Evolutionary conservation across 345 rosid genomes (phyloP).

Genomic region (Corchorus capsularis): DNA sequence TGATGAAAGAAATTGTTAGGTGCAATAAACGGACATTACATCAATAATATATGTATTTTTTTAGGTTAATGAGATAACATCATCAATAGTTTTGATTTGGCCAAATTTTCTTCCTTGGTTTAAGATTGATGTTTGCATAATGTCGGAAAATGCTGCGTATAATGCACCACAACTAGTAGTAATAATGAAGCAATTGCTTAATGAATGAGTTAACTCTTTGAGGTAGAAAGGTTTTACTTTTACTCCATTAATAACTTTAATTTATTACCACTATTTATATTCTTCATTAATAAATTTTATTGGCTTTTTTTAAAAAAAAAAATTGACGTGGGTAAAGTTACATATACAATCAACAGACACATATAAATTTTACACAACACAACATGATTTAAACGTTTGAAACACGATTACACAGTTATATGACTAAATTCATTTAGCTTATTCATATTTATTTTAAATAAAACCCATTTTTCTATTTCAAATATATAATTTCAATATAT

Average conservation of each 20-base stretch:
- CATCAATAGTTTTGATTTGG: neutral
- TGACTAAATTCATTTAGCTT: too few relatives aligned
- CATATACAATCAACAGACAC: too few relatives aligned
- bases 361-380: too few relatives aligned
- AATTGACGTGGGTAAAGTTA: too few relatives aligned
- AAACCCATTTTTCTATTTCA: too few relatives aligned
- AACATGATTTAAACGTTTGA: too few relatives aligned
- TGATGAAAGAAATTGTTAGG: slow-evolving; percentile 16
- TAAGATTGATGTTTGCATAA: neutral
- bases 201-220: neutral
- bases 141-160: neutral
- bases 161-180: slow-evolving; percentile 11
- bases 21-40: slow-evolving; percentile 15
- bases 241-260: neutral
- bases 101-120: neutral
- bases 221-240: neutral
- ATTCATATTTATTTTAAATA: too few relatives aligned
- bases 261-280: neutral
- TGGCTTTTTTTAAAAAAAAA: neutral
- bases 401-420: too few relatives aligned
- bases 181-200: slow-evolving; percentile 1
- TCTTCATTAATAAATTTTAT: neutral
- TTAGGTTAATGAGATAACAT: slow-evolving; percentile 12
- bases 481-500: too few relatives aligned
- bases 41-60: slow-evolving; percentile 9